Base-by-base conservation (phyloP, 2,329 filamentous ascomycete species). In the Microdochium trichocladiopsis region DNA sequence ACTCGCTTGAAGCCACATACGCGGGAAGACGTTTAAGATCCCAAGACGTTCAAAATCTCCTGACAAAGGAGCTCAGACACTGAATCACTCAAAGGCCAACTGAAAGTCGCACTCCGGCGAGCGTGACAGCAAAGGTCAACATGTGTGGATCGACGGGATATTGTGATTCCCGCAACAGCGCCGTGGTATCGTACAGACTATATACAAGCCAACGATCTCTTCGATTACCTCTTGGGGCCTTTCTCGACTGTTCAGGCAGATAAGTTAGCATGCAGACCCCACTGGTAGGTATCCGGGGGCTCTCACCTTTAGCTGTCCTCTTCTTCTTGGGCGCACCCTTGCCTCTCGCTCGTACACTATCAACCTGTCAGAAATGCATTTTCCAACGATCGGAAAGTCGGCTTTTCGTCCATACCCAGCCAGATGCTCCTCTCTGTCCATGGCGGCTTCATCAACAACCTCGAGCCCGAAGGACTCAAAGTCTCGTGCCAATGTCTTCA, bases 271-370 rank as follows among this genome's bases (percentile, higher is more conserved):
- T 45, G 6, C n/a, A 41, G 5, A 9, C n/a, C n/a, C 8, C 6
- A 5, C 8, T 11, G 8, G n/a, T 18, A 41, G n/a, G 36, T 18
- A 16, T 18, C n/a, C n/a, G 8, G 36, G 10, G 43, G 18, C 56
- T 63, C 61, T n/a, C 69, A 67, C 68, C 63, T 56, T 62, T 68
- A 65, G 68, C 53, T n/a, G 77, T 84, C 65, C 77, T 85, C 79
- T 94, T 95, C 82, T 95, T 96, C 81, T 95, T 82, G 8, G 93
- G 91, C 47, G 87, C 82, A 52, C 86, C 86, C 77, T 97, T 96
- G 59, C 91, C 92, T 74, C 91, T 85, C 25, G 80, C 71, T 69
- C 90, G 92, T 61, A 87, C 72, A 62, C 86, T 90, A 62, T 57
- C 55, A 43, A 56, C 49, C 33, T 14, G 60, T 74, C 60, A 73